Evolutionary conservation across 2,329 filamentous ascomycete species (phyloP), one percentile per base, ranked within the genome.

Genomic region (Sclerotiophoma versabilis): DNA sequence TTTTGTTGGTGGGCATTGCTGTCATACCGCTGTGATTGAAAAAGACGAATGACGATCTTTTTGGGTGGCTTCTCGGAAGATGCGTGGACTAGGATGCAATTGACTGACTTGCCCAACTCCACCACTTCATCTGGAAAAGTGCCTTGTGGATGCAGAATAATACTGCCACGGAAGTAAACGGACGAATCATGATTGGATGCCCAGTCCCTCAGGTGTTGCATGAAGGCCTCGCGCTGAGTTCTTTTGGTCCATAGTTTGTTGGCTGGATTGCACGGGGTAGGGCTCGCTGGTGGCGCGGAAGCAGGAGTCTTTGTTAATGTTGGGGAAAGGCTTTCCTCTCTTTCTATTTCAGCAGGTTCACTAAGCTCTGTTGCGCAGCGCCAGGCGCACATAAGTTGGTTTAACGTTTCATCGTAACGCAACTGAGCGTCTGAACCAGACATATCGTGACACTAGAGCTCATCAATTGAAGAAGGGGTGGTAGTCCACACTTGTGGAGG

Each of bases 101-200:
- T 62, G 19, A 72, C 63, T 20, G 66, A 62, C 29, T 64, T 65
- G 22, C 70, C 68, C 26, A 73, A 49, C 15, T 57, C 60, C 17
- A 68, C 25, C 2, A 43, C 42, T 15, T 63, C 53, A 7, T 22
- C 49, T n/a, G 25, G 15, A 27, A 43, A 15, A 12, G 44, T 26
- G 20, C 49, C 50, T n/a, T 42, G 53, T 7, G 59, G 48, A 6
- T 56, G 11, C 2, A 71, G 25, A 44, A 58, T 68, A 20, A 73
- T 64, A 5, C 60, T 68, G 20, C 70, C 70, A 17, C 71, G 63
- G 27, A 70, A 73, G 39, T 68, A 52, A 4, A 58, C 39, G 30
- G 66, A 69, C 14, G 69, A 66, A 38, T 73, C 69, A 56, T 73
- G 65, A 23, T 61, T 46, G 8, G 61, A 43, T 17, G 68, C 65